These are phyloP conservation scores for Tritrichomonas foetus DNA, from an alignment of 208 protist species.

Conservation along the genomic window DNA sequence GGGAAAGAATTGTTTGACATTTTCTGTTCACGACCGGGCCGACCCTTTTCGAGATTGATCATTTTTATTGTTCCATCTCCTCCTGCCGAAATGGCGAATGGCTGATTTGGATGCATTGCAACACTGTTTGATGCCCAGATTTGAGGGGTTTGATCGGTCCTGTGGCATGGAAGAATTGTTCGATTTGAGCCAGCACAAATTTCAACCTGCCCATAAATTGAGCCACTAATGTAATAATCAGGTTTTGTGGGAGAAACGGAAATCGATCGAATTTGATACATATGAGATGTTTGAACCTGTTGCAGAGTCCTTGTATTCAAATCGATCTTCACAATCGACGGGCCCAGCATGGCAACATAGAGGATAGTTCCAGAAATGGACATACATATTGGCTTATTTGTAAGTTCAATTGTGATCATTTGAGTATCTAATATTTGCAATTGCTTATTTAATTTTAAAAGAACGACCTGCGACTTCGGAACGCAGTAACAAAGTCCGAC, in stretches of 20 bases:
- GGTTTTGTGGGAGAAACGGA: not conserved
- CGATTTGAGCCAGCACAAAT: not conserved
- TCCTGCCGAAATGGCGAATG: not conserved
- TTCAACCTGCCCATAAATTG: not conserved
- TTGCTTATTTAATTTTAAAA: too few species aligned
- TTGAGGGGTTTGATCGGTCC: not conserved
- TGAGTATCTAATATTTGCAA: too few species aligned
- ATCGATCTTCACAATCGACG: too few species aligned
- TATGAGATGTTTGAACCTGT: not conserved
- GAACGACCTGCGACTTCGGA: too few species aligned
- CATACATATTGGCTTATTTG: too few species aligned
- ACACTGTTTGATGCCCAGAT: not conserved
- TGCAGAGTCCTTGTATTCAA: not conserved
- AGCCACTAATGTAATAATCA: not conserved
- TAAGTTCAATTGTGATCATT: too few species aligned
- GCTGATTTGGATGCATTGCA: not conserved
- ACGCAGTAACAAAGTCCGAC: too few species aligned
- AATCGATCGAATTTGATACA: not conserved
- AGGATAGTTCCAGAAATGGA: too few species aligned
- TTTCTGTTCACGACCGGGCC: not conserved
- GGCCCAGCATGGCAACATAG: too few species aligned
- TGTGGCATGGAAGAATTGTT: not conserved
- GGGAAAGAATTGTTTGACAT: not conserved
- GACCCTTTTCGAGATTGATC: not conserved
- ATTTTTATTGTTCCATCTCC: not conserved